Evolutionary conservation across 352 stramenopile genomes (phyloP), one percentile per base, ranked within the genome.

Genomic region (Globisporangium polare): DNA sequence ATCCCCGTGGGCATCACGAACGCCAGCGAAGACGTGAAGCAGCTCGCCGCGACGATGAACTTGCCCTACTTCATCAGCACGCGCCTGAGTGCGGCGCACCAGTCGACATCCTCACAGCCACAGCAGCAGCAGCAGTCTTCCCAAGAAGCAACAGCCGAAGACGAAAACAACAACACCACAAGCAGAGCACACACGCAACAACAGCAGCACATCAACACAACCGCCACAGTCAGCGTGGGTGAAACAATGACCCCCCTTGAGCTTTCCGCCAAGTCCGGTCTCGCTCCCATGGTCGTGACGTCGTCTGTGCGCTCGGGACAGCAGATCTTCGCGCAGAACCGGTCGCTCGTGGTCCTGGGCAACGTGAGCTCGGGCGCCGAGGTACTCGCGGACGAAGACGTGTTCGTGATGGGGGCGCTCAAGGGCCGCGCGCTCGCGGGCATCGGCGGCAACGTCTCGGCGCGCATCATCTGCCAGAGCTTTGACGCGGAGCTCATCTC

Each of bases 401-500:
- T 96, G 60, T 74, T 88, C 54, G 75, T 96, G 29, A 77, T 96
- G 35, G 88, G 88, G 1, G 68, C 74, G 54, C 75, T 96, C 26
- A 94, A 93, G 54, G 88, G 88, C 67, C 83, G 88, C 35, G 88
- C 88, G 31, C 80, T 96, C 62, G 88, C 88, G 37, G 88, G 88
- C 27, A 90, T 96, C 33, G 78, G 80, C 29, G 88, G 88, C 56
- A 87, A 93, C 71, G 73, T 77, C 24, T 58, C 42, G 27, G 87
- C 87, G 13, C 79, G 75, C 53, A 86, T 91, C 64, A 65, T 83
- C 24, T 91, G 79, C 57, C 78, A 89, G 66, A 83, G 75, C 58
- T 96, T 96, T 62, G 88, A 96, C 66, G 88, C 87, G 9, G 88
- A 96, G 73, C 81, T 96, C 63, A 82, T 96, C 56, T 94, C 87